Percentiles rank a stretch among this genome's conserved stretches.
Conservation (phyloP, 306 rosid species). For the Acacia confusa region DNA sequence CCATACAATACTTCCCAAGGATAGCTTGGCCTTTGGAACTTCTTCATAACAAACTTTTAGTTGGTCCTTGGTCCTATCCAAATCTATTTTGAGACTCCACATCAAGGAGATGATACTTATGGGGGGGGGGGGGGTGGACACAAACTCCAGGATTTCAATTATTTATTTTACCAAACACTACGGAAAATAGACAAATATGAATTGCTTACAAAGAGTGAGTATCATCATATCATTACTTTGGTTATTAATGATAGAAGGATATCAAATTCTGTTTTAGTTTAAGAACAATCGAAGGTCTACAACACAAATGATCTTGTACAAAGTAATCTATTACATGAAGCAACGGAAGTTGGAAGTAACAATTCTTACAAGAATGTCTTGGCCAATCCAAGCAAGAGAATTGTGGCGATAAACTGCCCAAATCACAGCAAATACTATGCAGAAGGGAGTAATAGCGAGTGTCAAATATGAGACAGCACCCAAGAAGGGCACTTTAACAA, state of each 20-base stretch:
- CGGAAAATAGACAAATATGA: not conserved
- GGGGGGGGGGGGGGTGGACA: not conserved
- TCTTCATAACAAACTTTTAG: slow-evolving; percentile 1
- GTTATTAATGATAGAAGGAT: not conserved
- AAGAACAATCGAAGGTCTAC: slow-evolving; percentile 16
- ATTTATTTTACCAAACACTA: not conserved
- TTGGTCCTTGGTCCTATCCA: not conserved
- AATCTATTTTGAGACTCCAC: slow-evolving; percentile 7
- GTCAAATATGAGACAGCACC: slow-evolving; percentile 93
- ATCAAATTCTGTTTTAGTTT: slow-evolving; percentile 4
- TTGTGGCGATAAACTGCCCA: slow-evolving; percentile 74
- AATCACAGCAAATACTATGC: slow-evolving; percentile 78
- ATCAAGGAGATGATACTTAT: slow-evolving; percentile 8
- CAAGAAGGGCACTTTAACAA: slow-evolving; percentile 73
- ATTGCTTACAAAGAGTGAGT: not conserved
- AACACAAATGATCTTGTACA: not conserved
- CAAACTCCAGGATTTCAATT: not conserved
- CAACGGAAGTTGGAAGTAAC: slow-evolving; percentile 2
- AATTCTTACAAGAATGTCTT: slow-evolving; percentile 86
- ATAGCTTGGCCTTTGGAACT: too few species aligned
- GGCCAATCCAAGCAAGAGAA: too few species aligned
- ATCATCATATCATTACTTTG: slow-evolving; percentile 7
- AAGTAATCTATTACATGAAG: not conserved
- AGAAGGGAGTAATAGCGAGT: slow-evolving; percentile 87
- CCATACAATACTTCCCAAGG: not conserved